phyloP scores from a whole-genome alignment of 495 filamentous ascomycete genomes.

The Lophiostoma macrostomum region DNA sequence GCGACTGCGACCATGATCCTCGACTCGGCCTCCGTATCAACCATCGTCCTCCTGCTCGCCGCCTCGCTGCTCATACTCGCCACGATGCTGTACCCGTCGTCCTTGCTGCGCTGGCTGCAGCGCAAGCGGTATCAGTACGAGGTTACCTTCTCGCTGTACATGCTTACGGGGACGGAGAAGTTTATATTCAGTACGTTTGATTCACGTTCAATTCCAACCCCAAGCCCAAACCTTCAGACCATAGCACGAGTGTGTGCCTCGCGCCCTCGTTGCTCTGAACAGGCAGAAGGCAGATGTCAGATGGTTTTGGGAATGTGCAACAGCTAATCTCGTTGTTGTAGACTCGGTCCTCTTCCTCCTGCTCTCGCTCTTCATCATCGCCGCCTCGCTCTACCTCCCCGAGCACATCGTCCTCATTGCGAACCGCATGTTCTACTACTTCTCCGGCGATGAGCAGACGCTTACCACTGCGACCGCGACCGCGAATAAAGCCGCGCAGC shows the following conservation, averaged over 20 bases:
- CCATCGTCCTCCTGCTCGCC: constrained; percentile 27
- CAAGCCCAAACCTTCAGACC: neutral
- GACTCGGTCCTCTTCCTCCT: constrained; percentile 90
- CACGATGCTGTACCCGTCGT: constrained; percentile 45
- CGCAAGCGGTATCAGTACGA: constrained; percentile 85
- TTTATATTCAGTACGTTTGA: constrained; percentile 73
- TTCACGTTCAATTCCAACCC: neutral
- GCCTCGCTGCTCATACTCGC: constrained; percentile 31
- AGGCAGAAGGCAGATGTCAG: no score
- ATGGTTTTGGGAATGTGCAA: neutral
- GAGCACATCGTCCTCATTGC: constrained; percentile 78
- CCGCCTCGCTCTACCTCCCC: constrained; percentile 85
- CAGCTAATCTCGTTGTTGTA: constrained; percentile 38
- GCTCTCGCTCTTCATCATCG: constrained; percentile 77
- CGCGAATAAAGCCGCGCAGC: constrained; percentile 1
- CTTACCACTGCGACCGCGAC: no score
- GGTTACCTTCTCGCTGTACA: constrained; percentile 80
- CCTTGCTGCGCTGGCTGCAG: constrained; percentile 62
- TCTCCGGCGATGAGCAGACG: constrained; percentile 65
- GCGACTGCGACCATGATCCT: constrained; percentile 9
- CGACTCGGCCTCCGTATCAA: constrained; percentile 27
- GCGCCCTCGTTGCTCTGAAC: no score
- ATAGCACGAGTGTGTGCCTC: neutral
- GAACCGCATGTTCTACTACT: constrained; percentile 89
- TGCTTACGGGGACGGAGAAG: constrained; percentile 80